A percentile compares a stretch with the other conserved stretches of the same genome.
Evolutionary conservation across 2,329 filamentous ascomycete species (phyloP).

Genomic region (Blastomyces gilchristii): DNA sequence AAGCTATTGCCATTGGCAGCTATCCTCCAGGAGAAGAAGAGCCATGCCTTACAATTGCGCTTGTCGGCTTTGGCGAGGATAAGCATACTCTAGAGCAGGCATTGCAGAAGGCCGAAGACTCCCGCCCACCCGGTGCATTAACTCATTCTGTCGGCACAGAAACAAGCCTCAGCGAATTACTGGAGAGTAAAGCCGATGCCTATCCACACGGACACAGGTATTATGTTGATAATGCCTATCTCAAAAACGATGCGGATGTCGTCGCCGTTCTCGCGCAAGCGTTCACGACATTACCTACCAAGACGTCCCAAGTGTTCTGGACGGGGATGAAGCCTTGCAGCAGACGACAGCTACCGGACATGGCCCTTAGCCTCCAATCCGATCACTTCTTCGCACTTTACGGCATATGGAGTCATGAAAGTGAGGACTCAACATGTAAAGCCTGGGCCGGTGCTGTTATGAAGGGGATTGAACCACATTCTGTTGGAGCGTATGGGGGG

Average conservation of each 20-base stretch:
- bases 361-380: constrained; percentile 46
- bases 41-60: not conserved
- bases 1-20: not conserved
- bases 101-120: not conserved
- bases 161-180: not conserved
- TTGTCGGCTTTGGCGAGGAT: not conserved
- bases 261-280: constrained; percentile 36
- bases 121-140: not conserved
- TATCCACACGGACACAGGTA: constrained; percentile 44
- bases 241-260: constrained; percentile 40
- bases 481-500: constrained; percentile 45
- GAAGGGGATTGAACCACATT: constrained; percentile 30
- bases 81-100: not conserved
- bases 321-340: constrained; percentile 44
- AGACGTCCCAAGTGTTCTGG: constrained; percentile 41
- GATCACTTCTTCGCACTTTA: constrained; percentile 50
- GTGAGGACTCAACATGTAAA: constrained; percentile 37
- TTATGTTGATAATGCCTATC: constrained; percentile 43
- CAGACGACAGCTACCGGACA: constrained; percentile 34
- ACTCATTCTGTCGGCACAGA: not conserved
- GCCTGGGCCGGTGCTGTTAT: constrained; percentile 39
- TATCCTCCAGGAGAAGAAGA: not conserved
- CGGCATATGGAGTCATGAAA: constrained; percentile 39
- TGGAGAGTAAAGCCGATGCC: constrained; percentile 34
- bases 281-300: constrained; percentile 38